These are phyloP conservation scores for Sporisorium iseilematis-ciliati DNA, from an alignment of 1,284 basidiomycete genomes.

Conservation along the genomic window DNA sequence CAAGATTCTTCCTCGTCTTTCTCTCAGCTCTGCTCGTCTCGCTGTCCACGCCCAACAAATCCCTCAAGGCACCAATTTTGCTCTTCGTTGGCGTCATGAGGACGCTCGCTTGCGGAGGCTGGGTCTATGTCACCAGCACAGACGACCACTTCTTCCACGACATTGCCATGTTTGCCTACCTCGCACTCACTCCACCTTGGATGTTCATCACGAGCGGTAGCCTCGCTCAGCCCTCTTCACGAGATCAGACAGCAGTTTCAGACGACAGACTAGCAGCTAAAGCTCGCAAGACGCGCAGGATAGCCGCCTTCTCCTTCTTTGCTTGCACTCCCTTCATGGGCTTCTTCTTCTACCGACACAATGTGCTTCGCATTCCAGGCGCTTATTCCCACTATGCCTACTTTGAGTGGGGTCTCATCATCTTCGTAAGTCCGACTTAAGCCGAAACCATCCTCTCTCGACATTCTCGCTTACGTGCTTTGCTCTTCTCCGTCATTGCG, in stretches of 20 bases:
- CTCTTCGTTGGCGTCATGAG: conserved; percentile 79
- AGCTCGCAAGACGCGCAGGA: conserved; percentile 49
- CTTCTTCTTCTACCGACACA: conserved; percentile 63
- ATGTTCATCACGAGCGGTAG: conserved; percentile 74
- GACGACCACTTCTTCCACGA: conserved; percentile 88
- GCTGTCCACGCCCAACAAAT: conserved; percentile 35
- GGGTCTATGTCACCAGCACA: conserved; percentile 87
- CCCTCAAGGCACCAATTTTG: conserved; percentile 69
- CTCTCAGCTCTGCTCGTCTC: conserved; percentile 74
- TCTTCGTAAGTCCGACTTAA: conserved; percentile 52
- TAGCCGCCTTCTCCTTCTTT: conserved; percentile 58
- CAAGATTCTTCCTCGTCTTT: conserved; percentile 82
- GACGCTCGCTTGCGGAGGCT: conserved; percentile 87
- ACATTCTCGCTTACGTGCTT: neutral
- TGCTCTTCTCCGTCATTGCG: neutral
- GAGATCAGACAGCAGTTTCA: neutral
- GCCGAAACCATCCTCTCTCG: neutral
- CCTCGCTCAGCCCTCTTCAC: conserved; percentile 35
- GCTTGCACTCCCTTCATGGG: conserved; percentile 65
- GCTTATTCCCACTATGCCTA: conserved; percentile 64
- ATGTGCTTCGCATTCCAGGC: conserved; percentile 59
- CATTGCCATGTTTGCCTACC: conserved; percentile 81
- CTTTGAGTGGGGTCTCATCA: conserved; percentile 67
- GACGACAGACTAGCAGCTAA: conserved; percentile 40
- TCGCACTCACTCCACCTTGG: conserved; percentile 74